Conservation (phyloP, 2,329 filamentous ascomycete species). For the Aureobasidium sp. region DNA sequence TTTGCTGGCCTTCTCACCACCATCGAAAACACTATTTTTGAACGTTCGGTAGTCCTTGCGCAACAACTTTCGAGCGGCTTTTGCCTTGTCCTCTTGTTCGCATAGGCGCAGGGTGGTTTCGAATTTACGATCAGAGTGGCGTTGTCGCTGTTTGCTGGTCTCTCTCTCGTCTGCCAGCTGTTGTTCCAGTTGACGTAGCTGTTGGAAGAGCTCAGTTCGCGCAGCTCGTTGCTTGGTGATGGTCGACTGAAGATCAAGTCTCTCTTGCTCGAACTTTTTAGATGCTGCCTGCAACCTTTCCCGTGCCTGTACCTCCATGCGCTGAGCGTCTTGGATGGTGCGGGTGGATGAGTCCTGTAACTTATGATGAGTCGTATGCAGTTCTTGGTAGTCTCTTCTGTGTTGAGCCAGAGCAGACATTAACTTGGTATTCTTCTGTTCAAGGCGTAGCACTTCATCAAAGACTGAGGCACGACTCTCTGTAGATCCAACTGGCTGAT, state of each 20-base stretch:
- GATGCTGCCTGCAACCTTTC: not conserved
- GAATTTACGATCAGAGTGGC: conserved; percentile 21
- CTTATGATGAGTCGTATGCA: not conserved
- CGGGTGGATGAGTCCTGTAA: not conserved
- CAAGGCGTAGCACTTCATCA: not conserved
- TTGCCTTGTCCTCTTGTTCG: not conserved
- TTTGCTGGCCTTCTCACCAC: not conserved
- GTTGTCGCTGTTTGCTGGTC: not conserved
- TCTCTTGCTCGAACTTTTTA: not conserved
- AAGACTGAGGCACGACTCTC: not conserved
- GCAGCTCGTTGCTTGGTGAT: not conserved
- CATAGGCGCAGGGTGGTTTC: conserved; percentile 24
- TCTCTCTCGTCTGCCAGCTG: not conserved
- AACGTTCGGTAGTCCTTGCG: not conserved
- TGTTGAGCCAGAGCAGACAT: not conserved
- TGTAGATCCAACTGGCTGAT: not conserved
- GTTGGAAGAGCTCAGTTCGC: not conserved
- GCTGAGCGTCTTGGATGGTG: not conserved
- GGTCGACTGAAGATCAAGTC: not conserved
- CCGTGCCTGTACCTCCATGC: not conserved
- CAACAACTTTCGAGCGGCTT: conserved; percentile 15
- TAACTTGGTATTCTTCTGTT: not conserved
- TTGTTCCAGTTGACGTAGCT: not conserved
- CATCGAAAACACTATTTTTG: not conserved
- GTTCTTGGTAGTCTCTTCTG: not conserved